phyloP scores from a whole-genome alignment of 257 asterid species.

The Jaltomata sinuosa region DNA sequence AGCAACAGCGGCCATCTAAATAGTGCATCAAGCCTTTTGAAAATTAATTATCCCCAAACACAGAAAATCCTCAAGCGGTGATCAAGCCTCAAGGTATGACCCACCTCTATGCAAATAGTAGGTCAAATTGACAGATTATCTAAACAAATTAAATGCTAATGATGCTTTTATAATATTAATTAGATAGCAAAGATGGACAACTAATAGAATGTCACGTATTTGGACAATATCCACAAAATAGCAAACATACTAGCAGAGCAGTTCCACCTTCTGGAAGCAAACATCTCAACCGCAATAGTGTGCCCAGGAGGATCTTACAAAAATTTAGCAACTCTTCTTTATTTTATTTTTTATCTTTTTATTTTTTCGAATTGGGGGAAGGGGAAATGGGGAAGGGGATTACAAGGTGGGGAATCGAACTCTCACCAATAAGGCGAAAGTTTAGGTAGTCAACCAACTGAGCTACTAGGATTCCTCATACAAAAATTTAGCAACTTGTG shows the following conservation, averaged over 20 bases:
- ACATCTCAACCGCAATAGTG: not conserved
- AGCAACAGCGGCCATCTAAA: not conserved
- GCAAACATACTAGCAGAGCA: not conserved
- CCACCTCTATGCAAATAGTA: not conserved
- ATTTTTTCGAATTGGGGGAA: no score
- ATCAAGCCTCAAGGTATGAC: not conserved
- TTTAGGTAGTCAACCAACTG: no score
- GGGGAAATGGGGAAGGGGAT: no score
- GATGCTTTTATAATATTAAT: not conserved
- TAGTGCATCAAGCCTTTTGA: not conserved
- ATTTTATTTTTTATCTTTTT: no score
- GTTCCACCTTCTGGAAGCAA: not conserved
- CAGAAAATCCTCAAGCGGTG: not conserved
- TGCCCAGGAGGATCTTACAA: not conserved
- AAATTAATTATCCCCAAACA: not conserved
- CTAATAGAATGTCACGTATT: not conserved
- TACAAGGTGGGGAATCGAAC: no score
- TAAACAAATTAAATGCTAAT: not conserved
- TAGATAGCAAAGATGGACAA: not conserved
- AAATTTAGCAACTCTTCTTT: not conserved
- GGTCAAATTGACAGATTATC: not conserved
- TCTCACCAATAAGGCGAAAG: no score
- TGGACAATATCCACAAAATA: not conserved
- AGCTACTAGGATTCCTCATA: no score
- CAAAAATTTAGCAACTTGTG: not conserved